A percentile compares a stretch with the other conserved stretches of the same genome.
Evolutionary conservation across 768 basidiomycete species (phyloP).

Genomic region (Brasilioporus rufonigricans): DNA sequence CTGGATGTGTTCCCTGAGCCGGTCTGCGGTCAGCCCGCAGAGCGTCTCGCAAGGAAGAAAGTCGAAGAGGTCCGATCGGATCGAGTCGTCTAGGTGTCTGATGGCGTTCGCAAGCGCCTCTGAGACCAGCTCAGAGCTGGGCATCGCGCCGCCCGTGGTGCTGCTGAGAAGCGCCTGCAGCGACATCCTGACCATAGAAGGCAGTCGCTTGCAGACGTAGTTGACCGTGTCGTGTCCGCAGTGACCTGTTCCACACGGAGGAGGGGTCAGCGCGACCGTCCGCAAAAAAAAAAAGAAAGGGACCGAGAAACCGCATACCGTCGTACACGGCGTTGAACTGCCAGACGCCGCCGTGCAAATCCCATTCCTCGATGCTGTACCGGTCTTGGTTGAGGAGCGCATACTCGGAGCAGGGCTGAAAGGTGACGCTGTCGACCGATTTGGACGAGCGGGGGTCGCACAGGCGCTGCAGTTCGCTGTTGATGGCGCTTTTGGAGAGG

Average conservation of each 20-base stretch:
- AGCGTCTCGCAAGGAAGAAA: slow-evolving; percentile 41
- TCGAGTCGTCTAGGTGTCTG: slow-evolving; percentile 39
- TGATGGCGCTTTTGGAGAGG: slow-evolving; percentile 40
- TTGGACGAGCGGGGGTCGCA: slow-evolving; percentile 35
- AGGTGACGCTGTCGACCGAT: slow-evolving; percentile 39
- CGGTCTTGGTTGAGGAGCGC: slow-evolving; percentile 42
- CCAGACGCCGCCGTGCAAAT: slow-evolving; percentile 41
- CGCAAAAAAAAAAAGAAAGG: too few species aligned
- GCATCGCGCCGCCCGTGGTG: slow-evolving; percentile 13
- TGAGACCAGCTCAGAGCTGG: slow-evolving; percentile 36
- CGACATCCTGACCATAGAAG: slow-evolving; percentile 38
- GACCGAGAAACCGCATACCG: slow-evolving; percentile 25
- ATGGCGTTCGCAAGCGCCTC: slow-evolving; percentile 39
- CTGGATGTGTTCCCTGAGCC: slow-evolving; percentile 40
- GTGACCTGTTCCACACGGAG: slow-evolving; percentile 37
- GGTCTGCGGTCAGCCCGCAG: slow-evolving; percentile 36
- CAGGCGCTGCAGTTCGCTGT: slow-evolving; percentile 38
- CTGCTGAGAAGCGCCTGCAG: slow-evolving; percentile 36
- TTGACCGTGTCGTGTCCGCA: slow-evolving; percentile 48
- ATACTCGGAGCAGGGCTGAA: slow-evolving; percentile 42
- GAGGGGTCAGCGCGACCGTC: slow-evolving; percentile 19
- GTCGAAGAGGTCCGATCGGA: slow-evolving; percentile 42
- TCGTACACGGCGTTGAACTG: slow-evolving; percentile 46
- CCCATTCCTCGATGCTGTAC: slow-evolving; percentile 40
- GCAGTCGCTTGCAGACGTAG: slow-evolving; percentile 40